Percentiles rank a stretch among this genome's conserved stretches.
These are phyloP conservation scores for Botrytis galanthina DNA, from an alignment of 2,329 filamentous ascomycete species.

Conservation along the genomic window DNA sequence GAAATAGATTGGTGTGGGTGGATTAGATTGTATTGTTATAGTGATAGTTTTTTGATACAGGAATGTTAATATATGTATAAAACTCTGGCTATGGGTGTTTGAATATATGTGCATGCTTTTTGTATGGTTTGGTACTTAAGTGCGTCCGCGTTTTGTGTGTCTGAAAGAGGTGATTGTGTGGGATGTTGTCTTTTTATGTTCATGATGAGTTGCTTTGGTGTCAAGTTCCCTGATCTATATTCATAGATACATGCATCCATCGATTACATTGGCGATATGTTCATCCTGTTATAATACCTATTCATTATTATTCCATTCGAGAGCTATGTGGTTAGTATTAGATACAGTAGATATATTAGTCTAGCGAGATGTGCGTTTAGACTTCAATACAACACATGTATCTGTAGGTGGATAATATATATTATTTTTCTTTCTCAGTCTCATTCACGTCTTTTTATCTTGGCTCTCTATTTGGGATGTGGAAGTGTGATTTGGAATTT, in stretches of 20 bases:
- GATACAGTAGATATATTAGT: not conserved
- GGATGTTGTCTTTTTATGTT: not conserved
- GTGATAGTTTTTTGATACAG: not conserved
- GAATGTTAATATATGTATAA: not conserved
- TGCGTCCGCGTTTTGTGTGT: not conserved
- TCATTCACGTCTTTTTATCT: too few relatives aligned
- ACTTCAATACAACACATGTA: not conserved
- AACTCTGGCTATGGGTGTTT: not conserved
- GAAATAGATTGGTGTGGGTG: not conserved
- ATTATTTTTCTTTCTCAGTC: not conserved
- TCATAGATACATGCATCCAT: not conserved
- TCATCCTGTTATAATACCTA: not conserved
- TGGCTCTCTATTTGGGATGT: too few relatives aligned
- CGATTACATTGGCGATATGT: not conserved
- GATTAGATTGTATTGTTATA: not conserved
- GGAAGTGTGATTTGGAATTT: too few relatives aligned
- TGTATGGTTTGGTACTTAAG: not conserved
- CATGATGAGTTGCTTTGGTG: not conserved
- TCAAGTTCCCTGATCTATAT: not conserved
- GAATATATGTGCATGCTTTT: not conserved
- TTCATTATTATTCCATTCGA: not conserved
- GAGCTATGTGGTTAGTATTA: too few relatives aligned
- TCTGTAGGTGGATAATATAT: not conserved
- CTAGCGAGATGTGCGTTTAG: not conserved
- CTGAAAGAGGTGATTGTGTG: not conserved